phyloP scores from a whole-genome alignment of 2,329 filamentous ascomycete genomes.

The Sarocladium oryzae region DNA sequence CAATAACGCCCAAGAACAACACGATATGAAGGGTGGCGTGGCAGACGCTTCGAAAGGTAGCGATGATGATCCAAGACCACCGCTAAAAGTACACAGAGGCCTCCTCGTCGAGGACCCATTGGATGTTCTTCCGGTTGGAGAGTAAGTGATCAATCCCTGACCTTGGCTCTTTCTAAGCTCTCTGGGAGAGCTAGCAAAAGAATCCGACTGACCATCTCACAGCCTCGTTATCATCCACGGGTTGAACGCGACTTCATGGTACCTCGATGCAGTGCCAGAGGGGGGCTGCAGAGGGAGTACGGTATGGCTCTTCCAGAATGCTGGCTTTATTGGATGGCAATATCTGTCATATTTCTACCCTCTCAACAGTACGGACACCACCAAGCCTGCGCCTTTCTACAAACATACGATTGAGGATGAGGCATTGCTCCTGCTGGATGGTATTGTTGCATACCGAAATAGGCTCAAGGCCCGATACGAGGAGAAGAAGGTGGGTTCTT shows the following conservation, averaged over 20 bases:
- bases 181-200: neutral
- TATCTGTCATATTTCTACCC: neutral
- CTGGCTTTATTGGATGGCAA: neutral
- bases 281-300: neutral
- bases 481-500: neutral
- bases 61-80: neutral
- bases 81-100: neutral
- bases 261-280: neutral
- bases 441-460: neutral
- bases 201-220: neutral
- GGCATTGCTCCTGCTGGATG: neutral
- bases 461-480: neutral
- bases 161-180: neutral
- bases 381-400: neutral
- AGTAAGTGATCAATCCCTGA: neutral
- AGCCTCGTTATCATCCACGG: slow-evolving; percentile 1
- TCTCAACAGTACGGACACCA: neutral
- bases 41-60: neutral
- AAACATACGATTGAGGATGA: neutral
- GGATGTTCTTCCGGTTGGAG: neutral
- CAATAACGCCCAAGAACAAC: neutral
- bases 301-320: neutral
- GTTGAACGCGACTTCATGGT: neutral
- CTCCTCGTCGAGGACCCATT: neutral
- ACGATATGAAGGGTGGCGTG: neutral